phyloP scores from a whole-genome alignment of 1,284 basidiomycete species.

The Tylopilus orsonianus region DNA sequence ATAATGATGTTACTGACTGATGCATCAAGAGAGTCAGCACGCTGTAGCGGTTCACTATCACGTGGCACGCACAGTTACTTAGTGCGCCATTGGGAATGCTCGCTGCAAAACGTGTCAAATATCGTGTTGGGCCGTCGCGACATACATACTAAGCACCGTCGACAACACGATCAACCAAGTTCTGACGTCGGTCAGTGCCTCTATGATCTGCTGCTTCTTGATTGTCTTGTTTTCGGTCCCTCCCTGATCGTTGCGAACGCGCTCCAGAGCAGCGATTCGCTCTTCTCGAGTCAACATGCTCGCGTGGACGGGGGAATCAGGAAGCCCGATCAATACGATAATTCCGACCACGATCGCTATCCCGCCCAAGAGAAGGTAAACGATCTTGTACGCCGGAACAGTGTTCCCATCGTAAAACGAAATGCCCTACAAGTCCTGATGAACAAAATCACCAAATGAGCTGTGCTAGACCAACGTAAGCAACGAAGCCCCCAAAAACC shows the following conservation, averaged over 20 bases:
- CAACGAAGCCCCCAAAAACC: slow-evolving; percentile 66
- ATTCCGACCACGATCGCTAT: slow-evolving; percentile 61
- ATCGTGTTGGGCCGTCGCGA: neutral
- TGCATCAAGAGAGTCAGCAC: neutral
- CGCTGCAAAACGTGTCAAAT: slow-evolving; percentile 36
- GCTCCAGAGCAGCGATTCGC: slow-evolving; percentile 61
- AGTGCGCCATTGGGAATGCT: slow-evolving; percentile 66
- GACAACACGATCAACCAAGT: slow-evolving; percentile 65
- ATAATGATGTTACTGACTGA: slow-evolving; percentile 63
- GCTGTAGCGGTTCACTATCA: neutral
- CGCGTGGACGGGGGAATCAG: slow-evolving; percentile 66
- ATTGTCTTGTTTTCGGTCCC: slow-evolving; percentile 61
- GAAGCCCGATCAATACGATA: slow-evolving; percentile 58
- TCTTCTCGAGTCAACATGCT: slow-evolving; percentile 57
- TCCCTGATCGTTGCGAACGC: slow-evolving; percentile 66
- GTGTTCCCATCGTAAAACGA: slow-evolving; percentile 51
- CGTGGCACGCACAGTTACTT: slow-evolving; percentile 52
- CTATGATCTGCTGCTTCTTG: slow-evolving; percentile 59
- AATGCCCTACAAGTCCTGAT: slow-evolving; percentile 42
- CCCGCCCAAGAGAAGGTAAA: slow-evolving; percentile 61
- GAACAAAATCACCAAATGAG: neutral
- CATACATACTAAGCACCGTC: slow-evolving; percentile 52
- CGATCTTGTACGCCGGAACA: slow-evolving; percentile 59
- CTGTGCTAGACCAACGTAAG: slow-evolving; percentile 44
- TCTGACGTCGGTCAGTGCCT: slow-evolving; percentile 58